Percentiles rank a stretch among this genome's conserved stretches.
Evolutionary conservation across 2,329 filamentous ascomycete genomes (phyloP).

Genomic region (Cordyceps cateniannulata): DNA sequence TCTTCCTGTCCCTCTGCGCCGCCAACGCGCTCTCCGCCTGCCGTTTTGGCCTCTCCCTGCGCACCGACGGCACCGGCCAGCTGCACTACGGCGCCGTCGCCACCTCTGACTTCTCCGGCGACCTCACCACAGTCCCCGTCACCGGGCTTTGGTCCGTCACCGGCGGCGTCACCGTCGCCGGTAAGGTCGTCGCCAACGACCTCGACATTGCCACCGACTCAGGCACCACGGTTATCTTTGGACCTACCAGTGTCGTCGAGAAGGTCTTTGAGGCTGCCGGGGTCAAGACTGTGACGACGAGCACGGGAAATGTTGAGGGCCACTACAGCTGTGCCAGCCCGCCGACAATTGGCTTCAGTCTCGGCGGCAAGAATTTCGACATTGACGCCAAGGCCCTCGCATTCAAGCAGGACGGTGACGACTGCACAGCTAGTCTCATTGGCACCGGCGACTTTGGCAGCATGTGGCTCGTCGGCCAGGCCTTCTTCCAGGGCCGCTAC

Average conservation of each 20-base stretch:
- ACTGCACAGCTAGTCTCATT: conserved; percentile 17
- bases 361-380: conserved; percentile 16
- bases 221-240: conserved; percentile 17
- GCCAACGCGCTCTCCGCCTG: conserved; percentile 14
- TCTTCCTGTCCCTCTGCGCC: conserved; percentile 17
- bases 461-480: conserved; percentile 18
- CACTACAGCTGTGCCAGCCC: conserved; percentile 16
- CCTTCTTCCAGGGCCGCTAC: conserved; percentile 19
- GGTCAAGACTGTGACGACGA: conserved; percentile 10
- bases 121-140: conserved; percentile 3
- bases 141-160: conserved; percentile 12
- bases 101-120: conserved; percentile 12
- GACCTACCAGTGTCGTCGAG: conserved; percentile 13
- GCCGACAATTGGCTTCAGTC: conserved; percentile 15
- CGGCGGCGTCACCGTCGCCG: conserved; percentile 15
- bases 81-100: conserved; percentile 18
- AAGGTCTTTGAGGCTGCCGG: conserved; percentile 14
- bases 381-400: conserved; percentile 15
- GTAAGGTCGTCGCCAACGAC: background rate
- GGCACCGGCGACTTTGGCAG: conserved; percentile 14
- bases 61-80: conserved; percentile 16
- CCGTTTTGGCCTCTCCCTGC: conserved; percentile 18
- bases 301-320: conserved; percentile 13
- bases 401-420: conserved; percentile 14
- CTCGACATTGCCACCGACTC: conserved; percentile 16